Evolutionary conservation across 2,329 filamentous ascomycete species (phyloP), one percentile per base, ranked within the genome.

Genomic region (Cyphellophora europaea): DNA sequence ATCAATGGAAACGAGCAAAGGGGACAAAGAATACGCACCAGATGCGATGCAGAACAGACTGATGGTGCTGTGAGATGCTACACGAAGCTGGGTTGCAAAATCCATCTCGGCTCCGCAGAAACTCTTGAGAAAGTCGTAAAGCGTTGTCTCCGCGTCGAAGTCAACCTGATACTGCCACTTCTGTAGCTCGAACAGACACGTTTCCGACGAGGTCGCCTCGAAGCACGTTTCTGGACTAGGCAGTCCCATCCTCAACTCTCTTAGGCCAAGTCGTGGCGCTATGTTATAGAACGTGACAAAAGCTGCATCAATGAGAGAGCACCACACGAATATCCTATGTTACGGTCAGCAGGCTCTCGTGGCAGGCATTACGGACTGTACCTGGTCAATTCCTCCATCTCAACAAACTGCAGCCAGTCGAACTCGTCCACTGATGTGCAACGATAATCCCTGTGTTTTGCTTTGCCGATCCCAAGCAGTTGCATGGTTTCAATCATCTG

Each of bases 261-360:
- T 38, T 6, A 54, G 37, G 6, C 50, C 39, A 38, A 53, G 49
- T 13, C 51, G 45, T 1, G 52, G 52, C 3, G 52, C 48, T 4
- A 45, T 46, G 19, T 53, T 51, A 42, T 54, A 45, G 27, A 55
- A 42, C n/a, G 52, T 52, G 3, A 46, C 47, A n/a, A 50, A 46
- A 10, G 51, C 52, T 3, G 45, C 44, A 29, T 55, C 52, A 13
- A 55, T 47, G 8, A 53, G 33, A 27, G 53, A 55, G 5, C 53
- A 41, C n/a, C 46, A 54, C 5, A 38, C 48, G 2, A 52, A 30
- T 6, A 50, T 46, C 15, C 51, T 53, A 10, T 11, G 6, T 13
- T 12, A 1, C 19, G n/a, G 21, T 25, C 21, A 25, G n/a, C 21
- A 8, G 21, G n/a, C n/a, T 8, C n/a, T n/a, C 21, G 21, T 25